These are phyloP conservation scores for Salix suchowensis DNA, from an alignment of 345 rosid species.

Conservation along the genomic window DNA sequence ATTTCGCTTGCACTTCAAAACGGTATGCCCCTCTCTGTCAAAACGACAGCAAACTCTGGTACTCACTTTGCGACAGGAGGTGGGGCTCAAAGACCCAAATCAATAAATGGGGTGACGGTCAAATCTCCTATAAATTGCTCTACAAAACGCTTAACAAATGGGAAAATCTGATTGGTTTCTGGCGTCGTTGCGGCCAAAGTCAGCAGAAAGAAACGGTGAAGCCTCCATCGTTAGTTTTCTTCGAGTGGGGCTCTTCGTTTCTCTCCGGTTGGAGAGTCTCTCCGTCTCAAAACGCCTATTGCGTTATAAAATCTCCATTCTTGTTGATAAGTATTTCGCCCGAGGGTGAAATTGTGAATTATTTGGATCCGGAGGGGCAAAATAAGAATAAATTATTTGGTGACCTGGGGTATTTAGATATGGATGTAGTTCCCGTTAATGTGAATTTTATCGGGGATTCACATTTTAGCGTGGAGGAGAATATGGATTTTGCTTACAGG, in stretches of 20 bases:
- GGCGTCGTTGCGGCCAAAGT: conserved; percentile 75
- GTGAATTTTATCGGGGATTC: conserved; percentile 62
- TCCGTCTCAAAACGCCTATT: conserved; percentile 38
- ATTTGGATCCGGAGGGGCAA: conserved; percentile 51
- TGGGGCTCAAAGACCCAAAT: conserved; percentile 79
- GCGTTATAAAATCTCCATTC: conserved; percentile 57
- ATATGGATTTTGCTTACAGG: conserved; percentile 18
- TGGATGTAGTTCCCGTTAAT: conserved; percentile 51
- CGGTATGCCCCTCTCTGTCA: conserved; percentile 56
- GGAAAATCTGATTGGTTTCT: conserved; percentile 78
- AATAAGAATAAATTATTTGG: conserved; percentile 14
- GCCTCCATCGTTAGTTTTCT: conserved; percentile 56
- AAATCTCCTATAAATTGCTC: conserved; percentile 52
- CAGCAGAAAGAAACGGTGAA: conserved; percentile 18
- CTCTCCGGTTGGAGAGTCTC: conserved; percentile 58
- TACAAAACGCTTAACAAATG: conserved; percentile 56
- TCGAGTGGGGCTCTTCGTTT: conserved; percentile 85
- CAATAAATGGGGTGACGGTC: conserved; percentile 67
- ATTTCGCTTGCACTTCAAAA: conserved; percentile 76
- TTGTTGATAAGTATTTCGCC: conserved; percentile 52
- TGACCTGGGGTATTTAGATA: conserved; percentile 22
- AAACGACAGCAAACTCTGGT: conserved; percentile 66
- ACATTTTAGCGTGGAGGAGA: conserved; percentile 73
- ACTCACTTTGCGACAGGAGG: conserved; percentile 58
- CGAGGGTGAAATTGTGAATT: conserved; percentile 48